Percentiles rank a stretch among this genome's conserved stretches.
Conservation (phyloP, 768 basidiomycete species). For the Phaeotremella skinneri region DNA sequence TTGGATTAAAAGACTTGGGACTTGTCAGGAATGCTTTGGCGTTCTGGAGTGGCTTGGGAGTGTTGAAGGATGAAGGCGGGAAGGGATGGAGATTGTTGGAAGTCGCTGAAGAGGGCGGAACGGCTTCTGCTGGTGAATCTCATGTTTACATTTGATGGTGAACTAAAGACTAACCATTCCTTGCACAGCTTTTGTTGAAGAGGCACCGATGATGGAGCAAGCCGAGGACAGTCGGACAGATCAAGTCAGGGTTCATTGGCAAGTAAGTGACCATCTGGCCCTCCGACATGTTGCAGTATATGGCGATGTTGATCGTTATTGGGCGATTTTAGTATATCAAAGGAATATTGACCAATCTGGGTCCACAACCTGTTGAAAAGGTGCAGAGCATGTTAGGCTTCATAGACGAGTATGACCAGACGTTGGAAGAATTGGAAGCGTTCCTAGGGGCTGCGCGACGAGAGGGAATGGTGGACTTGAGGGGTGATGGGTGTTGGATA, state of each 20-base stretch:
- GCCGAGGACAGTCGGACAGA: slow-evolving; percentile 74
- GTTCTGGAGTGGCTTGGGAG: slow-evolving; percentile 80
- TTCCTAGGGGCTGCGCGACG: slow-evolving; percentile 79
- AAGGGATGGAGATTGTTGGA: slow-evolving; percentile 39
- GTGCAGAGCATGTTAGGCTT: slow-evolving; percentile 86
- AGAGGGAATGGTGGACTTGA: slow-evolving; percentile 70
- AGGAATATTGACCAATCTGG: slow-evolving; percentile 87
- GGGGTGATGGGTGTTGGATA: slow-evolving; percentile 64
- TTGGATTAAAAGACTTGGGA: slow-evolving; percentile 66
- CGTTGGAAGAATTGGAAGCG: slow-evolving; percentile 68
- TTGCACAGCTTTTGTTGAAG: slow-evolving; percentile 53
- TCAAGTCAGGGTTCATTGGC: slow-evolving; percentile 86
- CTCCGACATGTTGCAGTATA: not conserved
- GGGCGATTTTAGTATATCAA: slow-evolving; percentile 78
- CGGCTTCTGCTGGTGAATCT: slow-evolving; percentile 15
- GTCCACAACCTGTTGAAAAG: slow-evolving; percentile 69
- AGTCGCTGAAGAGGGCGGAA: slow-evolving; percentile 37
- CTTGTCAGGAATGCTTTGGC: slow-evolving; percentile 69
- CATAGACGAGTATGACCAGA: slow-evolving; percentile 76
- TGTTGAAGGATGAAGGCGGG: slow-evolving; percentile 62
- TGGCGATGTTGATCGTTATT: too few relatives aligned
- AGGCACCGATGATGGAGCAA: slow-evolving; percentile 57
- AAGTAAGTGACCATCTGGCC: slow-evolving; percentile 56
- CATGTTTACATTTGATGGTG: not conserved
- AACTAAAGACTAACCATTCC: slow-evolving; percentile 4